These are phyloP conservation scores for Pleurotus giganteus DNA, from an alignment of 768 basidiomycete genomes.

Conservation along the genomic window DNA sequence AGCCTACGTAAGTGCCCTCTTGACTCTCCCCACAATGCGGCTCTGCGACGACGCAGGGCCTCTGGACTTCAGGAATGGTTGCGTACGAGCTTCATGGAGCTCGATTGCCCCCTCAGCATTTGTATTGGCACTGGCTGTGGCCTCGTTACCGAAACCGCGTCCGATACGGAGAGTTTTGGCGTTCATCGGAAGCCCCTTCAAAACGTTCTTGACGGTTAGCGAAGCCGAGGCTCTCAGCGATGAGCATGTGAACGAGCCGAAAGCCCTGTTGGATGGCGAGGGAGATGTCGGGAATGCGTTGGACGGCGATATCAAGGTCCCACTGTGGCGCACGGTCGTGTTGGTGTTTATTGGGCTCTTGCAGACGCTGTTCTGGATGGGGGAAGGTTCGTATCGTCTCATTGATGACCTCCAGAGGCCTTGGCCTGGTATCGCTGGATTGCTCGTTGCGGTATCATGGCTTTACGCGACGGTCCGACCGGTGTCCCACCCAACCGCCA, in stretches of 20 bases:
- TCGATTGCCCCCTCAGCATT: slow-evolving; percentile 45
- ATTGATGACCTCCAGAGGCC: slow-evolving; percentile 29
- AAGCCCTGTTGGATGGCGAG: slow-evolving; percentile 19
- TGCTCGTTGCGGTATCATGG: slow-evolving; percentile 60
- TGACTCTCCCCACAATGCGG: slow-evolving; percentile 22
- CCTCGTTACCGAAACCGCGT: slow-evolving; percentile 29
- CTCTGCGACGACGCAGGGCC: slow-evolving; percentile 30
- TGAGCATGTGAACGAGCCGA: slow-evolving; percentile 15
- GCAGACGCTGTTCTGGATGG: slow-evolving; percentile 58
- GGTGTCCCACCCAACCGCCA: slow-evolving; percentile 48
- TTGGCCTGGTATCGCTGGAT: slow-evolving; percentile 36
- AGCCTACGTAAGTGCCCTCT: background rate
- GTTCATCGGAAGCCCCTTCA: slow-evolving; percentile 31
- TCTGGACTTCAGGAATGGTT: slow-evolving; percentile 43
- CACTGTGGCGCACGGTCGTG: slow-evolving; percentile 61
- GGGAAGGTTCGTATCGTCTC: slow-evolving; percentile 52
- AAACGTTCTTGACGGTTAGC: slow-evolving; percentile 43
- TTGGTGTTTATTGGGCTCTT: slow-evolving; percentile 55
- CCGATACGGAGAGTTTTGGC: slow-evolving; percentile 21
- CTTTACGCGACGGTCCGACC: slow-evolving; percentile 62
- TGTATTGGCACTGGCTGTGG: slow-evolving; percentile 41
- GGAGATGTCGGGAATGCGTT: slow-evolving; percentile 18
- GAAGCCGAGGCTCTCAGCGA: slow-evolving; percentile 53
- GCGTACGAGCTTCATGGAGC: slow-evolving; percentile 53
- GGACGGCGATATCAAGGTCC: slow-evolving; percentile 26